Evolutionary conservation across 2,329 filamentous ascomycete species (phyloP).

Genomic region (Paraphoma sp.): DNA sequence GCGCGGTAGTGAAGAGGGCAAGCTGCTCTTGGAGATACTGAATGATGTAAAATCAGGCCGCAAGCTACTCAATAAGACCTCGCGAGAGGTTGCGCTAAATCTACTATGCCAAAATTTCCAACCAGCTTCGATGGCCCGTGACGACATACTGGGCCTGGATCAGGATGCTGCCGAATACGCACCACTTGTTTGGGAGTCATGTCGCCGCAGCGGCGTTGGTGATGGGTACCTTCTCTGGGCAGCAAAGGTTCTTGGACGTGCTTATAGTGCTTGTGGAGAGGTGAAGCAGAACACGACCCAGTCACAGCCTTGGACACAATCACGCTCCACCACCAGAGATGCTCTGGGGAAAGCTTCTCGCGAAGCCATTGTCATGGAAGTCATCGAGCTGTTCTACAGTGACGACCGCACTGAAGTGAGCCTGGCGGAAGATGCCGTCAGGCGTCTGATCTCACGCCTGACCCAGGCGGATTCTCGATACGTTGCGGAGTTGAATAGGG

Average conservation of each 20-base stretch:
- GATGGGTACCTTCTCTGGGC: conserved; percentile 82
- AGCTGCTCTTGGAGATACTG: conserved; percentile 79
- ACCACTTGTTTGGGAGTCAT: conserved; percentile 77
- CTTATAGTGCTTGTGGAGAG: conserved; percentile 71
- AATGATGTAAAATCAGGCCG: conserved; percentile 69
- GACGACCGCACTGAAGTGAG: conserved; percentile 51
- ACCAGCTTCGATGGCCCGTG: conserved; percentile 61
- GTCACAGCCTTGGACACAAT: conserved; percentile 34
- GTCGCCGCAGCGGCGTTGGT: conserved; percentile 68
- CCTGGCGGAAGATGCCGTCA: conserved; percentile 51
- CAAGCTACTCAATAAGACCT: conserved; percentile 72
- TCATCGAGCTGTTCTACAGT: conserved; percentile 48
- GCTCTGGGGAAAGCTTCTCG: conserved; percentile 36
- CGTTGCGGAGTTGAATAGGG: conserved; percentile 35
- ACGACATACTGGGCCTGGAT: conserved; percentile 75
- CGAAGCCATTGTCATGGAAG: conserved; percentile 45
- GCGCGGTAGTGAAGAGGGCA: conserved; percentile 76
- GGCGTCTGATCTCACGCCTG: conserved; percentile 39
- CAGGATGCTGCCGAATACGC: conserved; percentile 67
- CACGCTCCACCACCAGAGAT: conserved; percentile 22
- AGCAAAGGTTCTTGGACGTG: conserved; percentile 80
- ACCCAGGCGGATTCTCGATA: conserved; percentile 25
- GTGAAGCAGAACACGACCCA: conserved; percentile 54
- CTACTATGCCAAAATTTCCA: conserved; percentile 79
- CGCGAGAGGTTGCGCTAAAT: conserved; percentile 72